phyloP scores from a whole-genome alignment of 169 alveolate species.

The Plasmodium inui region DNA sequence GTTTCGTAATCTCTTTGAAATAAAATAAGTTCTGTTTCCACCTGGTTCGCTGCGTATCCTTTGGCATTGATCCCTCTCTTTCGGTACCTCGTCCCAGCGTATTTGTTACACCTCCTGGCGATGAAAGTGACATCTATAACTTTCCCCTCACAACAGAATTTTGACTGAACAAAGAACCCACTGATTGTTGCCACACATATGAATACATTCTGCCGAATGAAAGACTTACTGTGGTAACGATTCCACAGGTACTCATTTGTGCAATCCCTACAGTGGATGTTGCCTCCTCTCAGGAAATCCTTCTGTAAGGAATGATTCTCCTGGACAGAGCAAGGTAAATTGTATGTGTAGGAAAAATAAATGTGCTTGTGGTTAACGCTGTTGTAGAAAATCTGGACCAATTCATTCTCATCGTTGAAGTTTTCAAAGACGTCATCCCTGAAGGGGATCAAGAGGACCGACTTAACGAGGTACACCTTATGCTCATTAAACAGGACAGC shows the following conservation, averaged over 20 bases:
- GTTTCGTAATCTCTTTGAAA: slow-evolving; percentile 80
- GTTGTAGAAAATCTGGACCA: slow-evolving; percentile 75
- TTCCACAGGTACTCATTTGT: slow-evolving; percentile 78
- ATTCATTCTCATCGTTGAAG: slow-evolving; percentile 60
- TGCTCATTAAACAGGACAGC: slow-evolving; percentile 77
- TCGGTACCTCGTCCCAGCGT: slow-evolving; percentile 96
- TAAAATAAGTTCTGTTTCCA: slow-evolving; percentile 95
- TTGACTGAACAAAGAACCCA: slow-evolving; percentile 79
- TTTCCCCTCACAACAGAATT: slow-evolving; percentile 75
- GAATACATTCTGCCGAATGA: slow-evolving; percentile 32
- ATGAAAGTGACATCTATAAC: slow-evolving; percentile 82
- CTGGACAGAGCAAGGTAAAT: slow-evolving; percentile 78
- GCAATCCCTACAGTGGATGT: slow-evolving; percentile 50
- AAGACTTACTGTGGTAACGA: slow-evolving; percentile 63
- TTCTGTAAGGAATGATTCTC: slow-evolving; percentile 38
- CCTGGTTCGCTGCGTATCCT: slow-evolving; percentile 93
- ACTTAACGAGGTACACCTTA: slow-evolving; percentile 72
- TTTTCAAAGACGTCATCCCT: slow-evolving; percentile 30
- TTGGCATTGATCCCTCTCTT: slow-evolving; percentile 94
- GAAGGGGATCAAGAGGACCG: slow-evolving; percentile 77
- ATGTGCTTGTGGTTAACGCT: slow-evolving; percentile 75
- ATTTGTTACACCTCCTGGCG: slow-evolving; percentile 93
- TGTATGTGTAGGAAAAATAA: slow-evolving; percentile 83
- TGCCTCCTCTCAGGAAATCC: slow-evolving; percentile 46
- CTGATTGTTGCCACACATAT: slow-evolving; percentile 75